A percentile compares a stretch with the other conserved stretches of the same genome.
These are phyloP conservation scores for Pseudopyrenochaeta lycopersici DNA, from an alignment of 2,329 filamentous ascomycete species.

Conservation along the genomic window DNA sequence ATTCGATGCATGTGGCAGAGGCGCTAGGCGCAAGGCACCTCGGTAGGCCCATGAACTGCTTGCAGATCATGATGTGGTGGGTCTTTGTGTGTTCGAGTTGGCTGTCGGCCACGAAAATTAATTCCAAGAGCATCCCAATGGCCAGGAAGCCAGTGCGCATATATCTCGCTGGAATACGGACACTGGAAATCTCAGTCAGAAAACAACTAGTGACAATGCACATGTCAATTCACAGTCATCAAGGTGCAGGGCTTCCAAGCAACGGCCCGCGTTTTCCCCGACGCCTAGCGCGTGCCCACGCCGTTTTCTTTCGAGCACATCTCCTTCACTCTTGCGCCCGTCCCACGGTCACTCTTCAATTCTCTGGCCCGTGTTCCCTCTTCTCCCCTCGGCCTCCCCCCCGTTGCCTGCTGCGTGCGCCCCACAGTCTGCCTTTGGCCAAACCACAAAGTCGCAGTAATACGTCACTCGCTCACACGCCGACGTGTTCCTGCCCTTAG, in stretches of 20 bases:
- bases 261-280: slow-evolving; percentile 30
- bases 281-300: slow-evolving; percentile 30
- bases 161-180: too few species aligned
- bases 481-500: slow-evolving; percentile 44
- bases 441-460: slow-evolving; percentile 24
- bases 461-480: slow-evolving; percentile 38
- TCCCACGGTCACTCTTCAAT: slow-evolving; percentile 36
- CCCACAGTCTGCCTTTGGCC: slow-evolving; percentile 38
- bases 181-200: too few species aligned
- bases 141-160: too few species aligned
- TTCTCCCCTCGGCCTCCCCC: slow-evolving; percentile 13
- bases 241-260: slow-evolving; percentile 13
- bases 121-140: not conserved
- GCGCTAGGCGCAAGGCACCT: not conserved
- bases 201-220: too few species aligned
- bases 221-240: too few species aligned
- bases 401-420: slow-evolving; percentile 43
- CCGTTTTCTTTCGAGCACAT: slow-evolving; percentile 27
- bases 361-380: slow-evolving; percentile 24
- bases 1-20: too few species aligned
- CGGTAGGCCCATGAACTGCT: not conserved
- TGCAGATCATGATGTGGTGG: slow-evolving; percentile 6
- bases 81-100: too few species aligned
- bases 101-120: too few species aligned
- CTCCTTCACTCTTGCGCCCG: slow-evolving; percentile 19